A percentile compares a stretch with the other conserved stretches of the same genome.
Conservation (phyloP, 345 rosid genomes). For the Eucalyptus pumila region DNA sequence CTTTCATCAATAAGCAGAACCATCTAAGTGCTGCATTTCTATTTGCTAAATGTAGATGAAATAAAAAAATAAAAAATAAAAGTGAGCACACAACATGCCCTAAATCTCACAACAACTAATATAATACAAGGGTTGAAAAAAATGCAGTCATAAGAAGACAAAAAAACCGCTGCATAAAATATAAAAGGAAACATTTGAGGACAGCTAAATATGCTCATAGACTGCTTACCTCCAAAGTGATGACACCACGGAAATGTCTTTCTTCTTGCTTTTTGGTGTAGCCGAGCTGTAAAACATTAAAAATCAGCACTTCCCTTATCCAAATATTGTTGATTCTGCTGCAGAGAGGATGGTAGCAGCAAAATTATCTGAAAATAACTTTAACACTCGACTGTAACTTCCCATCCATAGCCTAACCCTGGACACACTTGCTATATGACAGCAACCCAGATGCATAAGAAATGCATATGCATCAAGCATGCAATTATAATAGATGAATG, state of each 20-base stretch:
- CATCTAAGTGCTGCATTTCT: background rate
- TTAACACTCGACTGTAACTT: background rate
- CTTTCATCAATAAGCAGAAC: background rate
- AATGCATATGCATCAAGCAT: background rate
- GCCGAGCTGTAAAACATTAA: conserved; percentile 60
- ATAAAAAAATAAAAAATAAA: background rate
- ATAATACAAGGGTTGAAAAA: background rate
- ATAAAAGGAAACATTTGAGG: background rate
- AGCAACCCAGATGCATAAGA: background rate
- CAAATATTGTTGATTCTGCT: background rate
- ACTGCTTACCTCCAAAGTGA: conserved; percentile 72
- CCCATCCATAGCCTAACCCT: background rate
- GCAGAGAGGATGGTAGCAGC: background rate
- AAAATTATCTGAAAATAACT: background rate
- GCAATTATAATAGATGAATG: background rate
- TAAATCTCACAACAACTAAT: background rate
- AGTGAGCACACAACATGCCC: background rate
- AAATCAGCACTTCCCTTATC: background rate
- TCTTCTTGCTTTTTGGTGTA: conserved; percentile 97
- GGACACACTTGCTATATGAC: background rate
- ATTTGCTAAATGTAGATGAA: background rate
- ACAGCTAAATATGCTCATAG: background rate
- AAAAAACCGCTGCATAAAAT: background rate
- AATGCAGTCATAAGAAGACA: background rate
- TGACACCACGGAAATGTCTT: conserved; percentile 85